Evolutionary conservation across 1,284 basidiomycete genomes (phyloP), one percentile per base, ranked within the genome.

Genomic region (Apiotrichum sp.): DNA sequence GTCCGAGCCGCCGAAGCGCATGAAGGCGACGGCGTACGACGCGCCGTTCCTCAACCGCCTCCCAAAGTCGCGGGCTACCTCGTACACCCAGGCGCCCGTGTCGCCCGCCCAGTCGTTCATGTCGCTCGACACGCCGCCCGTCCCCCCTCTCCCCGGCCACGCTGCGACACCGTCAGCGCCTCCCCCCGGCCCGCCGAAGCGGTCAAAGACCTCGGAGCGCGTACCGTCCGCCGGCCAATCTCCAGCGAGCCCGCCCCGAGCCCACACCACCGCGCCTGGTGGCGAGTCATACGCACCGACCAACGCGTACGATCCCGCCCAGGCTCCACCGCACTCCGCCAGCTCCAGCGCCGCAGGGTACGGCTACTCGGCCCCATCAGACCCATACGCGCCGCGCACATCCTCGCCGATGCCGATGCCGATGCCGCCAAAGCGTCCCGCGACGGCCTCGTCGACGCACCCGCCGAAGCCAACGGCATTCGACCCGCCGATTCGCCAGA

Each of bases 11-110:
- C 63, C 65, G 6, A 64, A 65, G 47, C 62, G 71, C n/a, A 61
- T 70, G 16, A 64, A 61, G 8, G 73, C 73, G 22, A 73, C 65
- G 33, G 74, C 74, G 6, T 76, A 74, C 48, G 74, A 76, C 58
- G 73, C 73, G 4, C 74, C 74, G 0, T 66, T 72, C 52, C 47
- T 61, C n/a, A 38, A 38, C 46, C 46, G 46, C 57, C 14, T 59
- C 63, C 8, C 61, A 4, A 50, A 51, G 9, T 47, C 52, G 36
- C 39, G n/a, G 13, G n/a, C 6, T 11, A 29, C 32, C 10, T 41
- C 38, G 38, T 31, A 16, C 1, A 40, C 34, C 13, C 35, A 22
- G 39, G 63, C 10, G 16, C n/a, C n/a, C n/a, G n/a, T n/a, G n/a
- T 4, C 46, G 5, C 46, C 46, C 3, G 29, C 52, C n/a, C 39